These are phyloP conservation scores for Ceratobasidium sp. DNA, from an alignment of 1,284 basidiomycete genomes.

Conservation along the genomic window DNA sequence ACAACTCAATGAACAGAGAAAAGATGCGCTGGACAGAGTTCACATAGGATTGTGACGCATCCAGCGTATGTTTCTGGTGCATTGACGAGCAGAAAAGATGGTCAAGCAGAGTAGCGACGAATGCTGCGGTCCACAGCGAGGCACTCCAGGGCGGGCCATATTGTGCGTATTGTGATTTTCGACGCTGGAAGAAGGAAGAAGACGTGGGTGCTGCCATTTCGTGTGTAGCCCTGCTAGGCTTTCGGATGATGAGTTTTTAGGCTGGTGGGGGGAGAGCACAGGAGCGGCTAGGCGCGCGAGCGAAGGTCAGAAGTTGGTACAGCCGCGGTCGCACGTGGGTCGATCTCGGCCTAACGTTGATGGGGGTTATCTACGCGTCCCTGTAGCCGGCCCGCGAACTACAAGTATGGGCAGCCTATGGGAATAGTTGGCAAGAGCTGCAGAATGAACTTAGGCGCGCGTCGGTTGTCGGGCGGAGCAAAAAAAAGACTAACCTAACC, in stretches of 20 bases:
- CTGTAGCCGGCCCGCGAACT: too few relatives aligned
- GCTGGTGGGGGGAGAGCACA: background rate
- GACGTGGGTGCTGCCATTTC: constrained; percentile 3
- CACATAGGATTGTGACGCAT: constrained; percentile 17
- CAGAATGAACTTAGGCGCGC: background rate
- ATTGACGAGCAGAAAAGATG: constrained; percentile 34
- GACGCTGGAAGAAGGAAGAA: constrained; percentile 12
- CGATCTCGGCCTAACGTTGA: too few relatives aligned
- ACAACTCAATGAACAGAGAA: constrained; percentile 26
- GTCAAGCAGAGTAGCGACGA: constrained; percentile 5
- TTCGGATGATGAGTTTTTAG: background rate
- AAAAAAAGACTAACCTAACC: background rate
- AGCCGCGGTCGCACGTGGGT: constrained; percentile 24
- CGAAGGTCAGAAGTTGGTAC: constrained; percentile 5
- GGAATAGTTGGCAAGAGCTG: background rate
- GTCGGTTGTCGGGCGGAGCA: constrained; percentile 23
- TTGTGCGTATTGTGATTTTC: constrained; percentile 9
- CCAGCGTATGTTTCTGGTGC: background rate
- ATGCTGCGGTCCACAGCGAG: constrained; percentile 33
- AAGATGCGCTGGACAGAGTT: constrained; percentile 29
- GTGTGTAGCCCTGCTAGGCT: background rate
- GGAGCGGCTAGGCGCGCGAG: background rate
- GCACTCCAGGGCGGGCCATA: constrained; percentile 32
- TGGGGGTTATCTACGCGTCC: background rate
- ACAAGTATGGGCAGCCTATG: background rate